Evolutionary conservation across 1,139 yeast genomes (phyloP).

Genomic region (Wickerhamomyces sp.): DNA sequence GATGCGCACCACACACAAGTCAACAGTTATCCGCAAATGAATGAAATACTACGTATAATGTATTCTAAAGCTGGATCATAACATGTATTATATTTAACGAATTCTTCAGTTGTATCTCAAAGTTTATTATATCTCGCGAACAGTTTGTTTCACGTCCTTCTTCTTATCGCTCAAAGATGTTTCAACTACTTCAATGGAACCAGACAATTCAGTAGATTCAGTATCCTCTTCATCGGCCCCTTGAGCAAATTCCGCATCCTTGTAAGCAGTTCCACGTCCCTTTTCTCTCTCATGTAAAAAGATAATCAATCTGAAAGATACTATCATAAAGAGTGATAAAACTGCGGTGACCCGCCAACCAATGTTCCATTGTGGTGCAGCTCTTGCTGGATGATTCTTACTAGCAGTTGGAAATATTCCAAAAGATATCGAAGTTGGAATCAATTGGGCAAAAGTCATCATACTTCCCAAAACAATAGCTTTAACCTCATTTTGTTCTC

Average conservation of each 20-base stretch:
- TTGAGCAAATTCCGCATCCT: background rate
- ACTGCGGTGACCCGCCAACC: slow-evolving; percentile 49
- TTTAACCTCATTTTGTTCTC: slow-evolving; percentile 5
- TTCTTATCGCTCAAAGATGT: background rate
- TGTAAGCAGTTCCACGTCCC: slow-evolving; percentile 51
- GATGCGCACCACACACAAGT: no score
- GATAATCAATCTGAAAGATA: slow-evolving; percentile 53
- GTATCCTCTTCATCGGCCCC: background rate
- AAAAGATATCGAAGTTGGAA: slow-evolving; percentile 15
- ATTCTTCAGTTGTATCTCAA: no score
- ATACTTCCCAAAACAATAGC: slow-evolving; percentile 8
- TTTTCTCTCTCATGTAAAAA: slow-evolving; percentile 52
- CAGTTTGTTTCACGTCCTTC: background rate
- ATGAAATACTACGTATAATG: no score
- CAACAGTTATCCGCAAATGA: no score
- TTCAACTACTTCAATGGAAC: background rate
- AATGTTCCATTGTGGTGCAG: slow-evolving; percentile 46
- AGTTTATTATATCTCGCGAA: background rate
- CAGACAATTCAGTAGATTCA: background rate
- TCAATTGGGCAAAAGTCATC: slow-evolving; percentile 11
- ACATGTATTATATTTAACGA: no score
- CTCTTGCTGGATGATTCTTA: slow-evolving; percentile 43
- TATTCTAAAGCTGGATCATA: no score
- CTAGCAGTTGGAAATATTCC: slow-evolving; percentile 27
- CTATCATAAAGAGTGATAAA: slow-evolving; percentile 50